Evolutionary conservation across 139 green algal genomes (phyloP).

Genomic region (Coccomyxa sp.): DNA sequence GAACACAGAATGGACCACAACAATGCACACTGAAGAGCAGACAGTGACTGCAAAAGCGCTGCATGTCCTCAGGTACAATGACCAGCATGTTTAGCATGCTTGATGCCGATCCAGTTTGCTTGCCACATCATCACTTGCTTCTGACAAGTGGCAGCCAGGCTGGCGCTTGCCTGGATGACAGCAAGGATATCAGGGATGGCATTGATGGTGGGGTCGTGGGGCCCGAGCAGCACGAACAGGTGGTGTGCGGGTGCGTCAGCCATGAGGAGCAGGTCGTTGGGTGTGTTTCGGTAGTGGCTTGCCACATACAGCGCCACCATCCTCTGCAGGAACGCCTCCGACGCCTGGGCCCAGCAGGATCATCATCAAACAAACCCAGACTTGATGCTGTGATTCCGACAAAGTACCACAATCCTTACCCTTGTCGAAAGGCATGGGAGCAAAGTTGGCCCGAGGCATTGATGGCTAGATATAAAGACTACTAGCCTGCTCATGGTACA

Average conservation of each 20-base stretch:
- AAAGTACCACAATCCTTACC: no score
- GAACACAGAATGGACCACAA: no score
- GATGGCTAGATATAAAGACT: no score
- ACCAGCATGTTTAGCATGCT: no score
- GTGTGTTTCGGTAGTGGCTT: slow-evolving; percentile 97
- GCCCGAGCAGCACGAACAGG: slow-evolving; percentile 92
- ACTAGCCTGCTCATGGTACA: no score
- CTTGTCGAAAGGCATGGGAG: no score
- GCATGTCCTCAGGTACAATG: no score
- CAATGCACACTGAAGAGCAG: no score
- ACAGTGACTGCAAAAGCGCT: no score
- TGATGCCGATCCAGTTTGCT: no score
- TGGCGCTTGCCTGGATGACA: slow-evolving; percentile 64
- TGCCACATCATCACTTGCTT: no score
- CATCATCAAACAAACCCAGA: background rate
- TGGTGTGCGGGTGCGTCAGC: slow-evolving; percentile 94
- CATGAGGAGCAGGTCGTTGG: slow-evolving; percentile 96
- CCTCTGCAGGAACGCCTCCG: slow-evolving; percentile 77
- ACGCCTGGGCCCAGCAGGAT: slow-evolving; percentile 19
- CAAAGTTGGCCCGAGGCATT: no score
- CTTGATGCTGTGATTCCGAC: background rate
- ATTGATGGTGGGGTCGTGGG: slow-evolving; percentile 79
- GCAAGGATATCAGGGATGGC: slow-evolving; percentile 89
- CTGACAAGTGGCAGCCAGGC: background rate
- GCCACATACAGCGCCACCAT: slow-evolving; percentile 93